Evolutionary conservation across 495 filamentous ascomycete genomes (phyloP).

Genomic region (Trichoderma reesei): DNA sequence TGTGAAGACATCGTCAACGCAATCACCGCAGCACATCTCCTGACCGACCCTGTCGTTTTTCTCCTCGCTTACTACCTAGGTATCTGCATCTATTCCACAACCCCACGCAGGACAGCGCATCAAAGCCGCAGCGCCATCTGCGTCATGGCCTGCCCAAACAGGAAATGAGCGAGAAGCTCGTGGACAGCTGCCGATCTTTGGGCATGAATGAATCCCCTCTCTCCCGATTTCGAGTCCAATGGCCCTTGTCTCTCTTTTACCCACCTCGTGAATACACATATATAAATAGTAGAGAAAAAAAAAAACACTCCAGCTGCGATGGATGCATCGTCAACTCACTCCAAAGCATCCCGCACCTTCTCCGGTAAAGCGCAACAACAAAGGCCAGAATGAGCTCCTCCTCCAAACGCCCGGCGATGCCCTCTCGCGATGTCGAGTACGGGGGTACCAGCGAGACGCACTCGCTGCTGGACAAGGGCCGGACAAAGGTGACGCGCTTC

Average conservation of each 20-base stretch:
- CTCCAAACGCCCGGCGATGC: background rate
- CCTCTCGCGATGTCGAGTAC: conserved; percentile 22
- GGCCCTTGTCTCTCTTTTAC: too few relatives aligned
- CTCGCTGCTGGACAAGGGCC: conserved; percentile 26
- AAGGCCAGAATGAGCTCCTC: background rate
- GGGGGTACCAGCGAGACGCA: conserved; percentile 25
- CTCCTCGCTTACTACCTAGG: background rate
- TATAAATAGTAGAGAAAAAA: too few relatives aligned
- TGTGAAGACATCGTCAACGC: too few relatives aligned
- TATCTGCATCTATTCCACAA: background rate
- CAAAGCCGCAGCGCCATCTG: conserved; percentile 5
- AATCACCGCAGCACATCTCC: background rate
- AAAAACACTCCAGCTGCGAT: too few relatives aligned
- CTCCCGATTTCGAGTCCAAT: too few relatives aligned
- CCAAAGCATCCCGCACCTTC: background rate
- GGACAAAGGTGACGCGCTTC: conserved; percentile 29
- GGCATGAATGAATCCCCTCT: background rate
- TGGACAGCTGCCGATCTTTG: background rate
- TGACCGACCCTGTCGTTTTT: background rate
- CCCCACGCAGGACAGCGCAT: background rate
- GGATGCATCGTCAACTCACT: too few relatives aligned
- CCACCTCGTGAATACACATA: too few relatives aligned
- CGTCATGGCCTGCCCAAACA: background rate
- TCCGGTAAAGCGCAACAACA: background rate
- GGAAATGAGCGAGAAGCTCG: background rate